These are phyloP conservation scores for Saccharomycodes ludwigii DNA, from an alignment of 805 yeast genomes.

Conservation along the genomic window DNA sequence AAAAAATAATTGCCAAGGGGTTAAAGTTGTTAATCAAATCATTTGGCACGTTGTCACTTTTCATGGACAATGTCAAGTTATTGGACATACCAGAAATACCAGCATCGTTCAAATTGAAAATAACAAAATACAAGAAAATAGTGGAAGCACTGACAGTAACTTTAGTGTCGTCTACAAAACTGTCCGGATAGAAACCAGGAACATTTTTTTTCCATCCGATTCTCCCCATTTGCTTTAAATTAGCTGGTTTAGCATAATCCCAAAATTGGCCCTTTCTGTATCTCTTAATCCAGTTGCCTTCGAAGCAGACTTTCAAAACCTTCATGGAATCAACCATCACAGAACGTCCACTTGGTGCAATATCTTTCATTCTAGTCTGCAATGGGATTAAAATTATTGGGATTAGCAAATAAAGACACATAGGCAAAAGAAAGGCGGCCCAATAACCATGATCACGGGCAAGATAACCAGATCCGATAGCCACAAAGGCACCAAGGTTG, in stretches of 20 bases:
- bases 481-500: conserved; percentile 63
- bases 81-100: conserved; percentile 9
- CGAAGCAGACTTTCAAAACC: conserved; percentile 29
- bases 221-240: conserved; percentile 6
- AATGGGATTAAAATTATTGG: conserved; percentile 32
- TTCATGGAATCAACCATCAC: conserved; percentile 31
- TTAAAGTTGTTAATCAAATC: conserved; percentile 68
- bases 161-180: conserved; percentile 34
- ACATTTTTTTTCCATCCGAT: conserved; percentile 16
- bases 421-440: conserved; percentile 67
- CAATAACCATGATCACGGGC: conserved; percentile 56
- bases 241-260: conserved; percentile 26
- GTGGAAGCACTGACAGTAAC: conserved; percentile 33
- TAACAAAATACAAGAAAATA: conserved; percentile 31
- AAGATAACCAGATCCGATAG: conserved; percentile 65
- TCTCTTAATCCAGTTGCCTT: conserved; percentile 33
- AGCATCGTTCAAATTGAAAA: conserved; percentile 19
- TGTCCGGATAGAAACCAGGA: conserved; percentile 19
- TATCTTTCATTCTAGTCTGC: conserved; percentile 17
- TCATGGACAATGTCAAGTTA: conserved; percentile 6
- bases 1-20: conserved; percentile 63
- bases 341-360: conserved; percentile 24
- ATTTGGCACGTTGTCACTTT: conserved; percentile 53
- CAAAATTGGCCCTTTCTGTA: conserved; percentile 29
- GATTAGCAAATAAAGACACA: conserved; percentile 43